Base-by-base conservation (phyloP, 176 grass and related monocot species). In the Eragrostis curvula region DNA sequence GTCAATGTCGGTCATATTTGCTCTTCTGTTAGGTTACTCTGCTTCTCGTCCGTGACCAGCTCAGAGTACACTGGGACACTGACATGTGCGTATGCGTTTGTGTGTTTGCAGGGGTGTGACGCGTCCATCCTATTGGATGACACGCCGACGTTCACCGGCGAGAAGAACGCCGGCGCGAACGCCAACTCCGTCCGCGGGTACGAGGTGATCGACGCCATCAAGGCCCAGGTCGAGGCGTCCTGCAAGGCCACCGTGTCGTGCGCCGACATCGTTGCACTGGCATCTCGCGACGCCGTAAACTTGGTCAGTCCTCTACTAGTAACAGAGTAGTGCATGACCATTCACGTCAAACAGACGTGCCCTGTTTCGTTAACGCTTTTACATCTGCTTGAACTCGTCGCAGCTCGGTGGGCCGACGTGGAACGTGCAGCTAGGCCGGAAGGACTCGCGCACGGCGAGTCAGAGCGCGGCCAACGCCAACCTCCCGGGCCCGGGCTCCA, bases 111-210 rank as follows among this genome's bases (percentile, higher is more conserved):
- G 92, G 92, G 92, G 0, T 94, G 92, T 0, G 89, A 94, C 85
- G 92, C 83, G n/a, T 91, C 88, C 20, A 89, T 94, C 55, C 89
- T 94, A 12, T 80, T 94, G 21, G 89, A 94, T 9, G 92, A 94
- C 82, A 91, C 92, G 24, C 28, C 75, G 27, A 81, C 69, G 10
- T 94, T 91, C 80, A 78, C 69, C 30, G 89, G 89, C 2, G 92
- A 94, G 71, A 94, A 94, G 87, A 89, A 50, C 73, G 89, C 92
- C 75, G 39, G 14, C 23, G 83, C 92, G 0, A 94, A 94, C 70
- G 64, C 9, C 41, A 91, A 94, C 83, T 96, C 90, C 32, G 86
- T 88, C 57, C 90, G 94, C 29, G 94, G 94, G 3, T 96, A 84
- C 83, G 94, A 93, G 53, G 88, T 93, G 27, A 80, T 93, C 58